Conservation (phyloP, 345 rosid genomes). For the Citrus maxima region DNA sequence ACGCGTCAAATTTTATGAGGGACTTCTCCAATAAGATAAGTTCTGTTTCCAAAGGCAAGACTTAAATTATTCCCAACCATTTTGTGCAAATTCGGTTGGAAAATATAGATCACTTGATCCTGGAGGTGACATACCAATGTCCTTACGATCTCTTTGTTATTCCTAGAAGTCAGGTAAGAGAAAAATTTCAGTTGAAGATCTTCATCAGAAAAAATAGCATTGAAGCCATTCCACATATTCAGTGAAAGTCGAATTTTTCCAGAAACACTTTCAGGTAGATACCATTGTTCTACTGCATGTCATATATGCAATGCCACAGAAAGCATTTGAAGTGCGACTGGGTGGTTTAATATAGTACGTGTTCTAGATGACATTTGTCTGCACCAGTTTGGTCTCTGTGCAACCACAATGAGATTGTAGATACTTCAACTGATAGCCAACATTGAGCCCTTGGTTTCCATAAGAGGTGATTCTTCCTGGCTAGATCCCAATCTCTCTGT, state of each 20-base stretch:
- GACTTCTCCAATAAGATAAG: constrained; percentile 7
- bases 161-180: constrained; percentile 23
- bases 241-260: not conserved
- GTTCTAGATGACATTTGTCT: not conserved
- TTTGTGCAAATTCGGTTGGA: not conserved
- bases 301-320: too few species aligned
- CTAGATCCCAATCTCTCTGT: too few species aligned
- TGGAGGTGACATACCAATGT: not conserved
- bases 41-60: constrained; percentile 6
- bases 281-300: not conserved
- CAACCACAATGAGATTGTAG: too few species aligned
- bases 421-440: too few species aligned
- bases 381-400: not conserved
- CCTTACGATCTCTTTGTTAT: constrained; percentile 38
- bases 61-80: not conserved
- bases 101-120: not conserved
- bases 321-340: too few species aligned
- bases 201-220: not conserved
- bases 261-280: not conserved
- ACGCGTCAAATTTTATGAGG: not conserved
- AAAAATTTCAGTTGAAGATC: not conserved
- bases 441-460: not conserved
- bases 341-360: too few species aligned
- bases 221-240: not conserved
- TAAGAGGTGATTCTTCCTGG: not conserved